phyloP scores from a whole-genome alignment of 805 yeast genomes.

The Pichia cephalocereana region DNA sequence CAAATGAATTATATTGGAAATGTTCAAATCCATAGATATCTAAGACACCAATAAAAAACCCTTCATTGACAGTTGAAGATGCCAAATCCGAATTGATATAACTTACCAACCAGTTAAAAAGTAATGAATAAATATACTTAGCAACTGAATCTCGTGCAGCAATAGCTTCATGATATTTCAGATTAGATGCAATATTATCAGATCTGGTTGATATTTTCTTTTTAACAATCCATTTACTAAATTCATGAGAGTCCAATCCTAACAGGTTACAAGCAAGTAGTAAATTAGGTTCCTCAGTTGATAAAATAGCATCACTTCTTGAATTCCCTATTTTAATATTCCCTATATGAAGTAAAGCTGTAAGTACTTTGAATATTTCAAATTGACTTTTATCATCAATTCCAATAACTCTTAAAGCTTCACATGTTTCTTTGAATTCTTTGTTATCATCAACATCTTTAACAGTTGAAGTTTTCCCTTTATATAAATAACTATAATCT shows the following conservation, averaged over 20 bases:
- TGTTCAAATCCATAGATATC: constrained; percentile 98
- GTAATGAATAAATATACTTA: constrained; percentile 80
- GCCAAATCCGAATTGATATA: constrained; percentile 76
- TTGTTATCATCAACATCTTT: constrained; percentile 71
- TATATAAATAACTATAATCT: constrained; percentile 74
- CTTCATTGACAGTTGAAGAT: constrained; percentile 47
- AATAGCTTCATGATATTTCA: constrained; percentile 71
- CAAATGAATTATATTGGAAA: constrained; percentile 87
- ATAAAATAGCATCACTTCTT: constrained; percentile 68
- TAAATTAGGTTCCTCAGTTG: constrained; percentile 77
- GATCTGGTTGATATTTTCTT: constrained; percentile 86
- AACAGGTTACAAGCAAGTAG: constrained; percentile 73
- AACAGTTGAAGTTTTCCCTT: constrained; percentile 66
- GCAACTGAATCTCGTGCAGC: constrained; percentile 95
- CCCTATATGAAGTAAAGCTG: constrained; percentile 88
- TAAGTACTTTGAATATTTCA: constrained; percentile 66
- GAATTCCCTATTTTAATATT: constrained; percentile 80
- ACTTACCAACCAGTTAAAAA: constrained; percentile 91
- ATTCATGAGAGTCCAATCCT: constrained; percentile 62
- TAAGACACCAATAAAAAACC: constrained; percentile 85
- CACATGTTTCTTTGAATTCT: constrained; percentile 68
- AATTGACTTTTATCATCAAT: constrained; percentile 48
- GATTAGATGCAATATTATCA: constrained; percentile 79
- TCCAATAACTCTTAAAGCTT: constrained; percentile 74
- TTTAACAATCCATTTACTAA: constrained; percentile 87